Evolutionary conservation across 768 basidiomycete genomes (phyloP), one percentile per base, ranked within the genome.

Genomic region (Lyophyllum atratum): DNA sequence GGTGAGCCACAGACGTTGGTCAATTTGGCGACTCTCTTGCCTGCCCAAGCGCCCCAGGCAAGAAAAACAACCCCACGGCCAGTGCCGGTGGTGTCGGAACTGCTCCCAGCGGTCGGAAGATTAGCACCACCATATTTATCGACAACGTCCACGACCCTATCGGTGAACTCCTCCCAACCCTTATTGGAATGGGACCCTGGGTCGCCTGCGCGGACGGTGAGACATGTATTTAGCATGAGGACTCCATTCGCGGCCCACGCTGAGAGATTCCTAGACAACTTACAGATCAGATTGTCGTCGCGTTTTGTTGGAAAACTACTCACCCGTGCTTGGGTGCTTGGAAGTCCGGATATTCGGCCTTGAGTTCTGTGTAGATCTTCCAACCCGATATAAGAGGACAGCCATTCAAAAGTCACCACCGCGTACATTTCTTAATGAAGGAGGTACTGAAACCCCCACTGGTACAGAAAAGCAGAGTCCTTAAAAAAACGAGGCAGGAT

Each of bases 121-220:
- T 87, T 89, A 52, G 89, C 83, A 62, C 92, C 84, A 55, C 87
- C 87, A 72, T 88, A 90, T 68, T 78, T 83, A 70, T 91, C 83
- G 59, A 95, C 87, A 56, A 86, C 80, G 59, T 88, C 83, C 56
- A 96, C 76, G 57, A 96, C 87, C 61, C 71, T 76, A 61, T 89
- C 91, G 4, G 95, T 97, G 69, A 96, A 97, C 49, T 80, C 72
- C 70, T 97, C 93, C 95, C 95, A 97, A 54, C 95, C 95, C 70
- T 80, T 86, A 64, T 85, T 83, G 39, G 86, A 82, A 72, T 97
- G 95, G 50, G 93, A 94, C 34, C 83, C 90, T 17, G 95, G 84
- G 54, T 81, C 64, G 55, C 81, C 80, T 0, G 90, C 89, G 52
- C 84, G 82, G 37, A 97, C 95, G 2, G 95, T 96, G 48, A 98